These are phyloP conservation scores for Alnus glutinosa DNA, from an alignment of 306 rosid species.

Conservation along the genomic window DNA sequence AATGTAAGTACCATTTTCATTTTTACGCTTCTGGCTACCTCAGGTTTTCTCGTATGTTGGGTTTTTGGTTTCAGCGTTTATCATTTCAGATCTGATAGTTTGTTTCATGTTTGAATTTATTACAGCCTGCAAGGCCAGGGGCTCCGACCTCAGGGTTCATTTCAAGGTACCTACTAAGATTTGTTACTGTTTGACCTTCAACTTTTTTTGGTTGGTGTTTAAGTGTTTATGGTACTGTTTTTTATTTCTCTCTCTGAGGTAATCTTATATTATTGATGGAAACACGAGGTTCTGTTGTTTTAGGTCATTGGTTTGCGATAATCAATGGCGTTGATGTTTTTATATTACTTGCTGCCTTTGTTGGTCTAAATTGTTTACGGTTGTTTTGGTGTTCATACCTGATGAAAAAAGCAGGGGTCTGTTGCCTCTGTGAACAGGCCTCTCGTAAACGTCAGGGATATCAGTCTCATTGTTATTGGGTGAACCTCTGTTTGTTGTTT, in stretches of 20 bases:
- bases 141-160: constrained; percentile 87
- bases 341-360: background rate
- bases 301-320: background rate
- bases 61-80: background rate
- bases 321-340: background rate
- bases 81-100: constrained; percentile 17
- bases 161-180: constrained; percentile 60
- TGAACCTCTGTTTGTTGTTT: constrained; percentile 53
- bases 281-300: background rate
- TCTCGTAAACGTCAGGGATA: constrained; percentile 60
- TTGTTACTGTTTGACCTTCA: too few relatives aligned
- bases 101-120: background rate
- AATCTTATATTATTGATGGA: background rate
- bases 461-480: constrained; percentile 59
- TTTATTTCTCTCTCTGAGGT: too few relatives aligned
- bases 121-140: constrained; percentile 98
- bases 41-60: background rate
- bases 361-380: background rate
- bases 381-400: constrained; percentile 16
- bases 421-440: constrained; percentile 47
- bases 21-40: background rate
- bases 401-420: constrained; percentile 51
- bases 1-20: constrained; percentile 43
- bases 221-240: background rate
- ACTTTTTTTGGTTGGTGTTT: background rate